Base-by-base conservation (phyloP, 2,329 filamentous ascomycete genomes). In the Coniella lustricola region DNA sequence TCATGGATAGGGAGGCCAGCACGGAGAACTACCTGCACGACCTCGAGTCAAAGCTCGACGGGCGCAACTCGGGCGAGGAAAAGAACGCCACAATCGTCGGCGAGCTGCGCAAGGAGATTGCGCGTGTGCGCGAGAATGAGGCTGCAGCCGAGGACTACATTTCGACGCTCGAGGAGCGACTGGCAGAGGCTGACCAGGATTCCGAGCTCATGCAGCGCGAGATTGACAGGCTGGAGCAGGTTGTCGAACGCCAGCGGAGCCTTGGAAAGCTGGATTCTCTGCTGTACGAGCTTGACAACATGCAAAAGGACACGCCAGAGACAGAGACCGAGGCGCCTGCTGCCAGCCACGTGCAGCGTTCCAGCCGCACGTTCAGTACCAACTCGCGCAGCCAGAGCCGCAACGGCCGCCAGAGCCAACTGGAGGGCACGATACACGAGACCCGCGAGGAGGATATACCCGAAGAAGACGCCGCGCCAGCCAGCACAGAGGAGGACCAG, bases 121-220 rank as follows among this genome's bases (percentile, higher is more conserved):
- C 85, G 20, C 84, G 91, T 36, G 80, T 90, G 14, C 82, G 90
- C 42, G 93, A 96, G 60, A 96, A 90, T 57, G 93, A 98, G 69
- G 79, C 84, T 3, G 85, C 85, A 34, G 90, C 84, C 57, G 93
- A 98, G 64, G 93, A 97, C 56, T 98, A 98, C 65, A 97, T 98
- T 46, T 95, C 91, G 1, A 97, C 90, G 0, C 73, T 98, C 10
- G 93, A 98, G 64, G 93, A 97, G 68, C 85, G 91, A 18, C 77
- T 98, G 8, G 93, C 93, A 1, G 93, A 98, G 67, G 85, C 91
- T 2, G 93, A 98, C 60, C 91, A 97, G 65, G 93, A 98, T 62
- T 82, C 88, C 55, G 93, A 97, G 64, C 72, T 96, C 52, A 96
- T 98, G 91, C 90, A 95, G 64, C 87, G 91, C 32, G 93, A 98